Conservation (phyloP, 164 flowering plant genomes). For the Nymphaea colorata region DNA sequence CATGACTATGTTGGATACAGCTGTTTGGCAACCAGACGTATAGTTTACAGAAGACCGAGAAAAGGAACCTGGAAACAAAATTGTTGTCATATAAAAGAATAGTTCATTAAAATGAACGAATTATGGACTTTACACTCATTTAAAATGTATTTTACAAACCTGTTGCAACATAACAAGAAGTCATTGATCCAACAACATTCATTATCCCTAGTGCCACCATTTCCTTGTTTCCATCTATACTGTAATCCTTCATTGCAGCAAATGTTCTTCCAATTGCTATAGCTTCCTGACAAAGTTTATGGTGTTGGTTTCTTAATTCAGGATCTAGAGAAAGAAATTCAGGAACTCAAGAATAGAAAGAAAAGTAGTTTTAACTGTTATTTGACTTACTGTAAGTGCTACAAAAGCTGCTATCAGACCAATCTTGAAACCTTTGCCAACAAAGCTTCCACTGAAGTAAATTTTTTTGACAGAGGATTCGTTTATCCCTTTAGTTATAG, state of each 20-base stretch:
- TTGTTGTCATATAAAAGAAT: neutral
- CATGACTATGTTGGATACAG: conserved; percentile 89
- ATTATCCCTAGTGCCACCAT: conserved; percentile 90
- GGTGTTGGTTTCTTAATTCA: neutral
- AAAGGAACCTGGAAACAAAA: conserved; percentile 59
- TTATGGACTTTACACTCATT: neutral
- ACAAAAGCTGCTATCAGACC: conserved; percentile 81
- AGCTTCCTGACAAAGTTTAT: conserved; percentile 58
- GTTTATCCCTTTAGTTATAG: conserved; percentile 63
- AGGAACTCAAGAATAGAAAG: neutral
- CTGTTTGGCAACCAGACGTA: conserved; percentile 90
- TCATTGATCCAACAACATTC: conserved; percentile 85
- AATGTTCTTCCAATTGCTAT: conserved; percentile 86
- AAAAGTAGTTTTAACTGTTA: neutral
- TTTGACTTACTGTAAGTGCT: conserved; percentile 60
- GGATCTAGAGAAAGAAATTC: too few relatives aligned
- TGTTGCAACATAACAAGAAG: conserved; percentile 93
- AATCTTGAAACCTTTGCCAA: conserved; percentile 50
- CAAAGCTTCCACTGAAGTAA: conserved; percentile 51
- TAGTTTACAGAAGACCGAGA: conserved; percentile 89
- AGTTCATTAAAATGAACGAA: neutral
- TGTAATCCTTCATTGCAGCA: conserved; percentile 81
- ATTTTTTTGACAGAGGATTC: conserved; percentile 51
- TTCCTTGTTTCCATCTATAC: conserved; percentile 89
- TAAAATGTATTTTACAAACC: conserved; percentile 23